Evolutionary conservation across 345 rosid species (phyloP).

Genomic region (Ailanthus altissimus): DNA sequence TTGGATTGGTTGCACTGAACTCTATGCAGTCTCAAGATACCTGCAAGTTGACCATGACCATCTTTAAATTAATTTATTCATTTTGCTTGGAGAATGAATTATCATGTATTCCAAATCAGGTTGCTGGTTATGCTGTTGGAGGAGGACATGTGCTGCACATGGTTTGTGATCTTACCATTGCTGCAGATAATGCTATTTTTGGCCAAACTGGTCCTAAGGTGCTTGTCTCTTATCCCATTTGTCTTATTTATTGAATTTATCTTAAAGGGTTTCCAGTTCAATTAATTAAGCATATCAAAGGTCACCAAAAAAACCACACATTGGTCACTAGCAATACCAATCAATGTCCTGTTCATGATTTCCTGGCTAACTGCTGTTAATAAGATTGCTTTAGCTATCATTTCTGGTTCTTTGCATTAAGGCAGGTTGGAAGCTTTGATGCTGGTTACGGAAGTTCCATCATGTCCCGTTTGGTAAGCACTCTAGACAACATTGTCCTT

Average conservation of each 20-base stretch:
- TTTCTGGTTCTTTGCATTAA: neutral
- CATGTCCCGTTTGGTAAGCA: slow-evolving; percentile 91
- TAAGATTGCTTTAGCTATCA: neutral
- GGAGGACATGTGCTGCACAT: slow-evolving; percentile 93
- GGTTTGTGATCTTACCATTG: slow-evolving; percentile 95
- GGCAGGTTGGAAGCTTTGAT: slow-evolving; percentile 98
- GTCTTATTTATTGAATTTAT: neutral
- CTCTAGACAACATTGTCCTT: neutral
- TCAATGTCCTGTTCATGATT: neutral
- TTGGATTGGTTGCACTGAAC: neutral
- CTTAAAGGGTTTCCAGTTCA: neutral
- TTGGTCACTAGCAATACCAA: neutral
- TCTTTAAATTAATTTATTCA: slow-evolving; percentile 6
- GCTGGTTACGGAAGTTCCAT: slow-evolving; percentile 97
- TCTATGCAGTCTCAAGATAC: neutral
- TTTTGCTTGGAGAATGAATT: neutral
- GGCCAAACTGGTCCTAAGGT: slow-evolving; percentile 99
- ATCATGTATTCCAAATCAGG: slow-evolving; percentile 42
- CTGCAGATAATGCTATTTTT: slow-evolving; percentile 85
- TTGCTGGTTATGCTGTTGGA: slow-evolving; percentile 96
- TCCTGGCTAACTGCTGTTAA: neutral
- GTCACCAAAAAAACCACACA: neutral
- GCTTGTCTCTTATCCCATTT: neutral
- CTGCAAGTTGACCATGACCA: neutral
- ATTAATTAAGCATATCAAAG: neutral